Base-by-base conservation (phyloP, 768 basidiomycete species). In the Pisolithus sp. region DNA sequence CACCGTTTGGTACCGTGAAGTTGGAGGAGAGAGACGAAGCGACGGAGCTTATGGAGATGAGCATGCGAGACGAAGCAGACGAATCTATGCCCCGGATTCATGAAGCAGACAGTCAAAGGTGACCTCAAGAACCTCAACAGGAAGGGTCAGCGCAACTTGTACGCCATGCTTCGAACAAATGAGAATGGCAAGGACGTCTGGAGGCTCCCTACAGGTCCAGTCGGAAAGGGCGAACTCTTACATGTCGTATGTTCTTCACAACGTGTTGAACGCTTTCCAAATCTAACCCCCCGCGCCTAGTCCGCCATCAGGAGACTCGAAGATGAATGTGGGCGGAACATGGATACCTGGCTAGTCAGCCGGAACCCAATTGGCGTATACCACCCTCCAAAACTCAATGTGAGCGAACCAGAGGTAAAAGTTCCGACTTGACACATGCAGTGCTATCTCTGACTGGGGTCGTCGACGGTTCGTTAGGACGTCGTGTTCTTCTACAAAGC, bases 331-430 rank as follows among this genome's bases (percentile, higher is more conserved):
- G 93, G 93, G 9, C 72, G 76, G 40, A 71, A 82, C 48, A 91
- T 98, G 86, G 93, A 98, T 62, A 83, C 83, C 12, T 98, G 95
- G 94, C 74, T 94, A 55, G 91, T 95, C n/a, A 82, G 90, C 48
- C 81, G 85, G 49, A 88, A 86, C 51, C 95, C 95, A 3, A 81
- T 95, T 57, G 93, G 92, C 4, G 76, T 89, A 49, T 79, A 82
- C 67, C 79, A 83, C 62, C 79, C 79, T 55, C 63, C 73, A 28
- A 61, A 64, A 53, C 62, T 60, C 21, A 54, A 65, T 37, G 59
- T 68, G n/a, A 55, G 56, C 36, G 54, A 57, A 36, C 57, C 62
- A 54, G 63, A 60, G 39, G 52, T 62, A 12, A 61, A 70, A 51
- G 68, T 79, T 13, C 12, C 34, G 61, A 15, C 30, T 3, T 42